A percentile compares a stretch with the other conserved stretches of the same genome.
Conservation (phyloP, 345 rosid genomes). For the Pseudoturritis turrita region DNA sequence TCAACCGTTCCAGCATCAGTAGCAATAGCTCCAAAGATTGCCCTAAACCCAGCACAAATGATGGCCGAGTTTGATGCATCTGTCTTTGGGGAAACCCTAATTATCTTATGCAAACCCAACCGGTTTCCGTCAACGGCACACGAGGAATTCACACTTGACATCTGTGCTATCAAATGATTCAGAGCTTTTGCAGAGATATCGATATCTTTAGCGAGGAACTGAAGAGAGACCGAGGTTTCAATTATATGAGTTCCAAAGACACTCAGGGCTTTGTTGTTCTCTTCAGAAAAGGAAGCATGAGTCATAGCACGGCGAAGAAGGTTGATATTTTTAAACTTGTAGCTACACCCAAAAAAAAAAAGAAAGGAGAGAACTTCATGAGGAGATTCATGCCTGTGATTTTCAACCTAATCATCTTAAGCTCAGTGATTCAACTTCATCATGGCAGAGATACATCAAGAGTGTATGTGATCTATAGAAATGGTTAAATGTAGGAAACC, state of each 20-base stretch:
- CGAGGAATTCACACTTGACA: conserved; percentile 45
- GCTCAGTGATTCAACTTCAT: not conserved
- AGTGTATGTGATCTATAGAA: too few species aligned
- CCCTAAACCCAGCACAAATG: conserved; percentile 57
- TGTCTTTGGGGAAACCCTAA: conserved; percentile 57
- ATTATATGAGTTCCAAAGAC: conserved; percentile 53
- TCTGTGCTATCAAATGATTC: conserved; percentile 31
- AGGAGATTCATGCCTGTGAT: not conserved
- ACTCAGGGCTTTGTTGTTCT: conserved; percentile 63
- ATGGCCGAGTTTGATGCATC: conserved; percentile 39
- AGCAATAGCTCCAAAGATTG: conserved; percentile 72
- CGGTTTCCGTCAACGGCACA: conserved; percentile 57
- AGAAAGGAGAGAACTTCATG: not conserved
- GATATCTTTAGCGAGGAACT: conserved; percentile 33
- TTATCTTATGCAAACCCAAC: conserved; percentile 49
- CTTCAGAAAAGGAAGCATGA: conserved; percentile 60
- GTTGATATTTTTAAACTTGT: conserved; percentile 38
- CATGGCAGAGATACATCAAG: not conserved
- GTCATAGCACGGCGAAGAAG: conserved; percentile 72
- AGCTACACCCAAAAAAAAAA: conserved; percentile 31
- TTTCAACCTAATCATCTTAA: not conserved
- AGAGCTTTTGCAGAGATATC: conserved; percentile 52
- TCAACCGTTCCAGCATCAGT: conserved; percentile 43
- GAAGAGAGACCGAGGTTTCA: conserved; percentile 42
- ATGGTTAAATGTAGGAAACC: too few species aligned